Base-by-base conservation (phyloP, 78 protist genomes). In the Dictyostelium firmibasis region DNA sequence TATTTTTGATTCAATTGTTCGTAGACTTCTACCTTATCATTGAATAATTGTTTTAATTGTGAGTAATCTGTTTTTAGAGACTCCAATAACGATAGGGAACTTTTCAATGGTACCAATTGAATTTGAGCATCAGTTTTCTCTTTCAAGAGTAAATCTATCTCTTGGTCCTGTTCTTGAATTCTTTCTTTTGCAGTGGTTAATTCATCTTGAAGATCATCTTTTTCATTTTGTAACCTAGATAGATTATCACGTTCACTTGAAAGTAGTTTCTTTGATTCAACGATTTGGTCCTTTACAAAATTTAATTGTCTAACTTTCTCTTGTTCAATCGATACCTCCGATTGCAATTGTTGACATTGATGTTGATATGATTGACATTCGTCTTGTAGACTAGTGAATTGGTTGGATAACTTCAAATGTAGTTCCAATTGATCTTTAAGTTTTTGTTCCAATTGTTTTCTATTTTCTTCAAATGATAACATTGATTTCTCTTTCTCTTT, bases 71-170 rank as follows among this genome's bases (percentile, higher is more conserved):
- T 23, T 13, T 53, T 38, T n/a, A 86, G 13, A 1, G 69, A 47
- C 13, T 86, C 92, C 14, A 57, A 47, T 3, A 57, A 4, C 4
- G 25, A 9, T 3, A 50, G 7, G 1, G 47, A 23, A 29, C 25
- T 18, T 50, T 76, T 44, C 7, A 77, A 25, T 13, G 92, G 92
- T 10, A 64, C 84, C 41, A 86, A 47, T 38, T 75, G 85, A 57
- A 86, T 79, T 31, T 86, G 92, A 6, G 92, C 74, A 13, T 86
- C 92, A 25, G 75, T 50, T 67, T 86, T 86, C 70, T 86, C 84
- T 77, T 86, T 86, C 14, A 86, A 38, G 23, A 86, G 53, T 14
- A 75, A 64, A 5, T 74, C 27, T 23, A 86, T 86, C 50, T 86
- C 92, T 60, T 86, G 85, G 16, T 86, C 33, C 35, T 86, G 92